Evolutionary conservation across 257 asterid genomes (phyloP), one percentile per base, ranked within the genome.

Genomic region (Buddleja alternifolia): DNA sequence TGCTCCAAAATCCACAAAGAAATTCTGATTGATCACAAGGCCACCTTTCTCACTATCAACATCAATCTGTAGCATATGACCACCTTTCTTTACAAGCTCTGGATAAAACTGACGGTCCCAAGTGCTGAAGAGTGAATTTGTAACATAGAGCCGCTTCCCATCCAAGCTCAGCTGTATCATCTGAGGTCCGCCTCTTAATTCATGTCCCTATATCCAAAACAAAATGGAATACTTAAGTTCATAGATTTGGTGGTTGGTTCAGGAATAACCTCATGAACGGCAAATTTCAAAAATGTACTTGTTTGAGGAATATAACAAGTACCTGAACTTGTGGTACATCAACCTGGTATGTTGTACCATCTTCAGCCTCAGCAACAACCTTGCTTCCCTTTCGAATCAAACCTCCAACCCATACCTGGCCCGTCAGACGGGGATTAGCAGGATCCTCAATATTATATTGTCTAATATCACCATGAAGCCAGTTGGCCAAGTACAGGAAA

Each of bases 121-220:
- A 0, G 87, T 20, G 70, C 98, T 93, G 88, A 88, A 93, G 41
- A 93, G 88, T 10, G 98, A 93, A 77, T 90, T 93, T 6, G 98
- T 93, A 4, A 66, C 97, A 6, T 84, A 93, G 17, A 93, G 84
- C 3, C 98, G 83, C 78, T 86, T 93, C 44, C 98, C 98, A 0
- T 93, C 98, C 45, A 93, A 75, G 70, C 98, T 93, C 87, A 93
- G 84, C 71, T 93, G 98, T 73, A 93, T 93, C 98, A 93, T 93
- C 73, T 93, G 98, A 23, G 98, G 97, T 4, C 98, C 98, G 59
- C 97, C 98, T 82, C 96, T 82, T 73, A 90, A 59, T 61, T 71
- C 67, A 70, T 84, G 90, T 58, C 96, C 96, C 96, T 93, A 45
- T 7, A 56, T 8, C 8, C 7, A 60, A 40, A 37, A 2, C 7